Percentiles rank a stretch among this genome's conserved stretches.
Conservation (phyloP, 2,329 filamentous ascomycete species). For the Neopestalotiopsis rosae region DNA sequence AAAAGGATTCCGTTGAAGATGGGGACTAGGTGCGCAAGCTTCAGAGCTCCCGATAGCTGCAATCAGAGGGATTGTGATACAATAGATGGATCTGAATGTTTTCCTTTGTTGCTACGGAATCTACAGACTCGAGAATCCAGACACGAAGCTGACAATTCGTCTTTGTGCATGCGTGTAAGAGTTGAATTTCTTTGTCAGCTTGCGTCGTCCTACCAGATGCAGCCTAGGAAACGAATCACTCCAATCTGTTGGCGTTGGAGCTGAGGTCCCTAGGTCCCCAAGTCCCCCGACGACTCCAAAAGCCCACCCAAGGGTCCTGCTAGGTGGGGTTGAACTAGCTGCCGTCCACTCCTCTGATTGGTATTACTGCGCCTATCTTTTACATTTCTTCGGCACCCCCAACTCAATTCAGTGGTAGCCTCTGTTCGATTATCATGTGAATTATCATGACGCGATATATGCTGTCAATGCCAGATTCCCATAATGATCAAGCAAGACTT, state of each 20-base stretch:
- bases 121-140: too few relatives aligned
- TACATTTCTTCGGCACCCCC: background rate
- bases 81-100: too few relatives aligned
- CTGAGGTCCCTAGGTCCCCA: background rate
- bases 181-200: too few relatives aligned
- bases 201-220: too few relatives aligned
- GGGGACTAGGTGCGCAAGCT: background rate
- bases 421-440: background rate
- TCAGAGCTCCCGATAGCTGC: too few relatives aligned
- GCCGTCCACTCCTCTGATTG: conserved; percentile 5
- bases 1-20: background rate
- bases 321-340: background rate
- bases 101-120: too few relatives aligned
- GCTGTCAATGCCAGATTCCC: background rate
- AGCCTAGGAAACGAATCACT: too few relatives aligned
- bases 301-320: background rate
- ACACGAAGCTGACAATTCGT: too few relatives aligned
- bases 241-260: too few relatives aligned
- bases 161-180: too few relatives aligned
- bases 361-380: background rate
- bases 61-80: too few relatives aligned
- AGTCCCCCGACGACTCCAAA: background rate
- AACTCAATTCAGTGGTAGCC: background rate
- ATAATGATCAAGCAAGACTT: background rate
- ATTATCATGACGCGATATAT: background rate